Base-by-base conservation (phyloP, 1,284 basidiomycete species). In the Butyriboletus appendiculatus region DNA sequence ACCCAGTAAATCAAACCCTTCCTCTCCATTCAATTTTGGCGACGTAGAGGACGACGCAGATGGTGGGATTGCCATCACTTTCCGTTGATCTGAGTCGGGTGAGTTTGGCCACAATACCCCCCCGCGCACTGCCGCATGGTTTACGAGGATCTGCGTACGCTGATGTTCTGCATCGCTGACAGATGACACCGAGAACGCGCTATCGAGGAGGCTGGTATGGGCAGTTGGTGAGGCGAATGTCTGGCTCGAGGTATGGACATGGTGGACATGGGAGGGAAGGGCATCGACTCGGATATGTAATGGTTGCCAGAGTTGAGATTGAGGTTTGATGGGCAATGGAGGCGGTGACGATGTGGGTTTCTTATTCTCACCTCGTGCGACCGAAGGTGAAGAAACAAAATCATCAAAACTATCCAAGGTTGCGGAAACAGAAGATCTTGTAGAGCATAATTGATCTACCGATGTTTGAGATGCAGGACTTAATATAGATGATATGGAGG, bases 21-120 rank as follows among this genome's bases (percentile, higher is more conserved):
- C 54, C 33, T 38, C 45, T 40, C 50, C 45, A 14, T 20, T 46
- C 26, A 46, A 30, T 6, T 20, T 53, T 12, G 77, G 76, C 20
- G 80, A 77, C 16, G 41, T 30, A 20, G 75, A 72, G 12, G 81
- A 79, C 6, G 81, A 70, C 0, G 82, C 81, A 9, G 84, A 81
- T 2, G 79, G 57, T 30, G 56, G 58, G 35, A 58, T 65, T 5
- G 46, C 11, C 34, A 0, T 48, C 22, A 39, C 18, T 20, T 1
- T 50, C 14, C 38, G 20, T 39, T 49, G 49, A 2, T 51, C 32
- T 5, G 20, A 33, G 10, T 24, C 47, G 1, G 67, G 75, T 11
- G 84, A 81, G 24, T 81, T 79, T n/a, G 85, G 84, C 86, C 86
- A 88, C 47, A 57, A n/a, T 0, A 74, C 68, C 4, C 84, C 84